A percentile compares a stretch with the other conserved stretches of the same genome.
Conservation (phyloP, 1,284 basidiomycete species). For the Apiotrichum gamsii region DNA sequence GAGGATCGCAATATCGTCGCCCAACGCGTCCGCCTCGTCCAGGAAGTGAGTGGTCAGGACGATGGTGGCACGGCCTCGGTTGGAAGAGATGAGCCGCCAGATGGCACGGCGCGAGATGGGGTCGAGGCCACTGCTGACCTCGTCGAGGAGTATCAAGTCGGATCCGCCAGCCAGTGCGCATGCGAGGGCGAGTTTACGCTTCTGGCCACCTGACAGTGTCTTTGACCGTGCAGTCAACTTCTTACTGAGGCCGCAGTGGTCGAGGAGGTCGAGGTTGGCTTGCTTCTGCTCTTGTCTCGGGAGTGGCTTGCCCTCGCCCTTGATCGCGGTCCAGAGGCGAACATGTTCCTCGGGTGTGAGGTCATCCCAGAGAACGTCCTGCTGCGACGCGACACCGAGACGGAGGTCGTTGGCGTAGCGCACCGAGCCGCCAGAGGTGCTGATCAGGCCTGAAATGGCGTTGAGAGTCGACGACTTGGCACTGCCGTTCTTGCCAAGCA, state of each 20-base stretch:
- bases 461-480: constrained; percentile 71
- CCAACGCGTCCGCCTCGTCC: constrained; percentile 72
- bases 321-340: constrained; percentile 65
- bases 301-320: constrained; percentile 55
- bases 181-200: constrained; percentile 71
- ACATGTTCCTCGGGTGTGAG: constrained; percentile 67
- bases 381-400: constrained; percentile 72
- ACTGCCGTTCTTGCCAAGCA: constrained; percentile 61
- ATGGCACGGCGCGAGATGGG: constrained; percentile 68
- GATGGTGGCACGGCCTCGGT: constrained; percentile 60
- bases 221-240: constrained; percentile 62
- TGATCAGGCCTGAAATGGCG: constrained; percentile 59
- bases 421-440: constrained; percentile 57
- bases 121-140: constrained; percentile 73
- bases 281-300: constrained; percentile 42
- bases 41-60: constrained; percentile 67
- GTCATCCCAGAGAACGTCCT: constrained; percentile 73
- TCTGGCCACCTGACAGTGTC: constrained; percentile 70
- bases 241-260: constrained; percentile 62
- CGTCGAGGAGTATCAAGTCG: constrained; percentile 62
- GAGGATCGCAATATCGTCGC: constrained; percentile 66
- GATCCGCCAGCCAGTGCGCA: constrained; percentile 62
- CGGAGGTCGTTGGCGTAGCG: constrained; percentile 51
- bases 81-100: constrained; percentile 64
- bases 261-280: constrained; percentile 48